These are phyloP conservation scores for Myxozyma kluyveri DNA, from an alignment of 805 yeast species.

Conservation along the genomic window DNA sequence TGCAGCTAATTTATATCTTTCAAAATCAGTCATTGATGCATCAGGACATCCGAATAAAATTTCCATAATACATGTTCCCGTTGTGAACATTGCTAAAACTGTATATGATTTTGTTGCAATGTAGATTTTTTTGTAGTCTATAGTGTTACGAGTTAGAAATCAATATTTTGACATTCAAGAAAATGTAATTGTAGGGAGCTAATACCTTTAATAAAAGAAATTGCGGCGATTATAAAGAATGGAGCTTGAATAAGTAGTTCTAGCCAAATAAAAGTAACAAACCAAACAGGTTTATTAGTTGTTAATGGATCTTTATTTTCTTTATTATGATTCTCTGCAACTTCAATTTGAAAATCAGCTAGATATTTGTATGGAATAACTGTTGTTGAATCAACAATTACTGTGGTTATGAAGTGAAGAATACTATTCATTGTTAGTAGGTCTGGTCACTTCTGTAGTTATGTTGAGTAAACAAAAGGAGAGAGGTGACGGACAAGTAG, in stretches of 20 bases:
- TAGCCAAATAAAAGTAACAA: constrained; percentile 62
- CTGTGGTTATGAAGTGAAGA: no score
- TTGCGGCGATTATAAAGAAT: constrained; percentile 53
- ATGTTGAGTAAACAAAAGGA: no score
- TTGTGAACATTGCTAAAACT: constrained; percentile 77
- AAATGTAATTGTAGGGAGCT: neutral
- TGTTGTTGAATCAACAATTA: no score
- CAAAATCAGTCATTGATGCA: constrained; percentile 42
- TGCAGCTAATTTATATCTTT: constrained; percentile 27
- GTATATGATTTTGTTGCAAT: constrained; percentile 63
- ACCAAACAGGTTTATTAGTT: constrained; percentile 64
- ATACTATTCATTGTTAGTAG: no score
- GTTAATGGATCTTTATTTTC: constrained; percentile 72
- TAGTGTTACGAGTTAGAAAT: constrained; percentile 9
- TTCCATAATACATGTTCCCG: constrained; percentile 59
- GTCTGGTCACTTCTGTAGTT: no score
- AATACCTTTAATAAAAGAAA: constrained; percentile 39
- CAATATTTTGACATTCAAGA: neutral
- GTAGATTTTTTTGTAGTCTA: constrained; percentile 36
- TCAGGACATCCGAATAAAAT: constrained; percentile 11
- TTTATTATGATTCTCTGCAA: constrained; percentile 58
- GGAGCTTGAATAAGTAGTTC: constrained; percentile 82
- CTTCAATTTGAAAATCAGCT: no score
- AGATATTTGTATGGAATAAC: no score
- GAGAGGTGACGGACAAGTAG: no score